These are phyloP conservation scores for Claviceps spartinae DNA, from an alignment of 2,329 filamentous ascomycete genomes.

Conservation along the genomic window DNA sequence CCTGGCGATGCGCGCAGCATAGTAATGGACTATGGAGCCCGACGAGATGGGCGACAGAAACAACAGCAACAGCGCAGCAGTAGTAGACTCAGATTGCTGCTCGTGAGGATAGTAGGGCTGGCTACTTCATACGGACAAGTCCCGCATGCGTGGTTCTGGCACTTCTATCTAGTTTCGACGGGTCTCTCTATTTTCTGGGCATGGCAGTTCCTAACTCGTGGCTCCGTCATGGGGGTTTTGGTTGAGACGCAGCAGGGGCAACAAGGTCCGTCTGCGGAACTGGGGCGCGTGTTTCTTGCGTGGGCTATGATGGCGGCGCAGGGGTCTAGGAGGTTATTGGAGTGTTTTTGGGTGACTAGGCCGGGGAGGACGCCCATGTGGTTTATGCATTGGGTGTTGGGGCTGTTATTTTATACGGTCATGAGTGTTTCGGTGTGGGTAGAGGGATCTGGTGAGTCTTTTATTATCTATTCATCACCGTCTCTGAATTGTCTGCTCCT, in stretches of 20 bases:
- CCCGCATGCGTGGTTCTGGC: constrained; percentile 78
- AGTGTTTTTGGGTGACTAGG: constrained; percentile 53
- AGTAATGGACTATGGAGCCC: constrained; percentile 38
- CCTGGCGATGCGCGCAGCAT: constrained; percentile 30
- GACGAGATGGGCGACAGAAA: constrained; percentile 13
- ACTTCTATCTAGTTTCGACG: constrained; percentile 71
- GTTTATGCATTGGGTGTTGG: constrained; percentile 69
- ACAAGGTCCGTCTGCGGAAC: constrained; percentile 29
- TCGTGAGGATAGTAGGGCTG: constrained; percentile 2
- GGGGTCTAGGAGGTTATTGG: constrained; percentile 60
- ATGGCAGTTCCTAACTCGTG: constrained; percentile 43
- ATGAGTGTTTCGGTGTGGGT: constrained; percentile 72
- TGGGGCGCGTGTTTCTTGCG: constrained; percentile 48
- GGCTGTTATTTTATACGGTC: constrained; percentile 60
- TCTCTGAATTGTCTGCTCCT: not conserved
- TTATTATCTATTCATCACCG: no score
- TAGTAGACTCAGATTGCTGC: not conserved
- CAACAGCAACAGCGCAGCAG: not conserved
- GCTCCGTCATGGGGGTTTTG: constrained; percentile 37
- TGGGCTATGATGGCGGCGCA: constrained; percentile 68
- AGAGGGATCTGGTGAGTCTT: constrained; percentile 55
- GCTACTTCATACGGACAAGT: constrained; percentile 36
- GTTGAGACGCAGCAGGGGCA: constrained; percentile 20
- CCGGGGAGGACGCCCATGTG: constrained; percentile 63
- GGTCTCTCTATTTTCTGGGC: constrained; percentile 62